Evolutionary conservation across 1,284 basidiomycete species (phyloP).

Genomic region (Apiotrichum brassicae): DNA sequence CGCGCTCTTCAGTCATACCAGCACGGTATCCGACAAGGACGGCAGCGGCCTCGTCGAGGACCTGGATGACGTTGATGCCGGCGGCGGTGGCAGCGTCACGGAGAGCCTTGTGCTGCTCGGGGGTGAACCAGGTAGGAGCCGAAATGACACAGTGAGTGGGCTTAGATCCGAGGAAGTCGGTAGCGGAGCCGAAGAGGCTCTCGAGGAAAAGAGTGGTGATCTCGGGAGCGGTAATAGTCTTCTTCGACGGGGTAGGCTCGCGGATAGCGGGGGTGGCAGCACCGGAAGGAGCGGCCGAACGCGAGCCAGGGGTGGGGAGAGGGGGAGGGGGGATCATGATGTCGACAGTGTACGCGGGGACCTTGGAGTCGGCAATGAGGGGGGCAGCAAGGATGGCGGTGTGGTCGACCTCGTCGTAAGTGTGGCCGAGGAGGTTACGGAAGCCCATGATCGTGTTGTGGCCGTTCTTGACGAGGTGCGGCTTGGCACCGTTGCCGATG

Average conservation of each 20-base stretch:
- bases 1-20: conserved; percentile 43
- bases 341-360: conserved; percentile 80
- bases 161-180: conserved; percentile 81
- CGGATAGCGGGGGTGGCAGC: conserved; percentile 61
- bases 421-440: conserved; percentile 88
- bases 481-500: conserved; percentile 91
- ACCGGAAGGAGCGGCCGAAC: conserved; percentile 54
- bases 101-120: conserved; percentile 64
- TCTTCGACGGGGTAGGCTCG: conserved; percentile 67
- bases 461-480: conserved; percentile 90
- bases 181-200: conserved; percentile 77
- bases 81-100: conserved; percentile 69
- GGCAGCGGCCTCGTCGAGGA: conserved; percentile 73
- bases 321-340: conserved; percentile 65
- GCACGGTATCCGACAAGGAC: conserved; percentile 51
- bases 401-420: conserved; percentile 51
- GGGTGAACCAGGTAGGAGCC: conserved; percentile 69
- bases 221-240: conserved; percentile 76
- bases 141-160: conserved; percentile 77
- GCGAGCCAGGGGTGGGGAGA: conserved; percentile 53
- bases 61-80: conserved; percentile 73
- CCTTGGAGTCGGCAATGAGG: conserved; percentile 62
- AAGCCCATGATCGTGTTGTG: conserved; percentile 92
- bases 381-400: conserved; percentile 47
- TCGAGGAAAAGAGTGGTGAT: conserved; percentile 79